A percentile compares a stretch with the other conserved stretches of the same genome.
Evolutionary conservation across 2,329 filamentous ascomycete genomes (phyloP).

Genomic region (Fusarium marasasianum): DNA sequence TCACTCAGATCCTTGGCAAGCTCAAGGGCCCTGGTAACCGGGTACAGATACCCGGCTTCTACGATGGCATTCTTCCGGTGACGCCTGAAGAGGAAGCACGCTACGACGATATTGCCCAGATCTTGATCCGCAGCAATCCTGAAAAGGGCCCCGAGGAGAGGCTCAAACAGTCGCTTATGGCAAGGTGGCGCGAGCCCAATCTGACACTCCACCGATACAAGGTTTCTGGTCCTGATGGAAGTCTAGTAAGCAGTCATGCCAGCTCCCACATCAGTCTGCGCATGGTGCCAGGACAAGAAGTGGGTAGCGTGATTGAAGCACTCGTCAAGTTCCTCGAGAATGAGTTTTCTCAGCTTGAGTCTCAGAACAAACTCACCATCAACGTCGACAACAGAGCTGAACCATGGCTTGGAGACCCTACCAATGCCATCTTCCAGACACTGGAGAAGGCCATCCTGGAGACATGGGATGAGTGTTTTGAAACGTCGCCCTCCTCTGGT

Average conservation of each 20-base stretch:
- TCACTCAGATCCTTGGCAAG: slow-evolving; percentile 83
- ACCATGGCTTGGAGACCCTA: slow-evolving; percentile 93
- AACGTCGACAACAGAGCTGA: slow-evolving; percentile 94
- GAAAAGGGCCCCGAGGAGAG: slow-evolving; percentile 66
- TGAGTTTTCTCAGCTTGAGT: slow-evolving; percentile 78
- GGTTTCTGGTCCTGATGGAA: slow-evolving; percentile 90
- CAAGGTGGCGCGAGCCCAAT: slow-evolving; percentile 93
- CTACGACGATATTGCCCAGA: slow-evolving; percentile 84
- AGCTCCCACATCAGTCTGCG: slow-evolving; percentile 90
- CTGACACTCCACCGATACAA: slow-evolving; percentile 94
- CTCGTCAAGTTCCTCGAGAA: slow-evolving; percentile 74
- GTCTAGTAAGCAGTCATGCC: slow-evolving; percentile 89
- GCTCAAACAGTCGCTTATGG: slow-evolving; percentile 88
- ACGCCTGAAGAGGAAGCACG: slow-evolving; percentile 79
- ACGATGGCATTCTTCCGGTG: slow-evolving; percentile 81
- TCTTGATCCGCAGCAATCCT: slow-evolving; percentile 77
- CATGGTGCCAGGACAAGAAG: slow-evolving; percentile 91
- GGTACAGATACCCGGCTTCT: slow-evolving; percentile 88
- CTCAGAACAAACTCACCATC: slow-evolving; percentile 82
- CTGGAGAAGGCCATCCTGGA: slow-evolving; percentile 86
- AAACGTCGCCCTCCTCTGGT: slow-evolving; percentile 22
- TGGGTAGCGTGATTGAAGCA: slow-evolving; percentile 75
- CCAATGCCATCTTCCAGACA: slow-evolving; percentile 89
- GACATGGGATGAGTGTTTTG: slow-evolving; percentile 76
- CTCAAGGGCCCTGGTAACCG: slow-evolving; percentile 83